Evolutionary conservation across 2,329 filamentous ascomycete genomes (phyloP).

Genomic region (Dactylellina cionopaga): DNA sequence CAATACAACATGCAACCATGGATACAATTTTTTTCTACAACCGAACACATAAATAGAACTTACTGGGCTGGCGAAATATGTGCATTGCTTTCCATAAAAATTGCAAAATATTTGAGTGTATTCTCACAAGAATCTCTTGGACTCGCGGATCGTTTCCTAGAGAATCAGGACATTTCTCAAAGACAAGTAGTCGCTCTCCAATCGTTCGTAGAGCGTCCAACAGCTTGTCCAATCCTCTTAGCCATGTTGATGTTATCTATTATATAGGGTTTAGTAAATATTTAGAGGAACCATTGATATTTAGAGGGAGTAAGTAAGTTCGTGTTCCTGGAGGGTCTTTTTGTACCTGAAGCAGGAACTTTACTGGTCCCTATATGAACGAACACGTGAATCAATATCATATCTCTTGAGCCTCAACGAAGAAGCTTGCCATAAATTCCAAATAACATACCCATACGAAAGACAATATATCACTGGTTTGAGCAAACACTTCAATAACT

Average conservation of each 20-base stretch:
- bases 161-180: neutral
- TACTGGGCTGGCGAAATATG: neutral
- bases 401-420: too few relatives aligned
- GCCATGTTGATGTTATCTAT: conserved; percentile 3
- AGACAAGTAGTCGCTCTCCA: conserved; percentile 5
- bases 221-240: neutral
- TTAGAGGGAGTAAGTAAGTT: too few relatives aligned
- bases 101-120: neutral
- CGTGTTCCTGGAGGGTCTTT: too few relatives aligned
- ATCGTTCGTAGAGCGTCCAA: neutral
- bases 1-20: too few relatives aligned
- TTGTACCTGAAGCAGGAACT: conserved; percentile 7
- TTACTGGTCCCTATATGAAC: conserved; percentile 4
- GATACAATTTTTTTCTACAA: too few relatives aligned
- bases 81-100: neutral
- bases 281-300: too few relatives aligned
- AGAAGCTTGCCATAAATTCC: too few relatives aligned
- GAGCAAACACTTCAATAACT: conserved; percentile 14
- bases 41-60: neutral
- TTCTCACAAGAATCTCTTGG: neutral
- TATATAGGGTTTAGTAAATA: neutral
- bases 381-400: too few relatives aligned
- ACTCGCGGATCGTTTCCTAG: neutral
- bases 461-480: conserved; percentile 9
- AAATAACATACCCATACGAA: conserved; percentile 20